Evolutionary conservation across 208 protist genomes (phyloP), one percentile per base, ranked within the genome.

Genomic region (Leishmania tropica): DNA sequence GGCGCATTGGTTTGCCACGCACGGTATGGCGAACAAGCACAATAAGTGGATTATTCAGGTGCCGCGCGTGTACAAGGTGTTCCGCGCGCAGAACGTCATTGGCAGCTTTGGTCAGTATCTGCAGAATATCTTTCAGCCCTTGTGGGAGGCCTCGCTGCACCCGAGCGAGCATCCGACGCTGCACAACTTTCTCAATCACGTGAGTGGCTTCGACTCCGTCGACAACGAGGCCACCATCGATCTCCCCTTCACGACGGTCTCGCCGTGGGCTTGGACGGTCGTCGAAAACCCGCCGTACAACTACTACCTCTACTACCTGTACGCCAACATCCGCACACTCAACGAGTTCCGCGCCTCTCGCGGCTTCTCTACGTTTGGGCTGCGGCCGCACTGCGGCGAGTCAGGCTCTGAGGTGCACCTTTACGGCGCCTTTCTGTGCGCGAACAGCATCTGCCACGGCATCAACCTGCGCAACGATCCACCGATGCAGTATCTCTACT

Each of bases 301-400:
- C 72, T 99, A 99, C 88, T 99, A 99, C 86, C 86, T 98, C 35
- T 99, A 99, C 90, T 99, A 99, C 87, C 93, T 99, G 64, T 99
- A 99, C 86, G 98, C 99, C 47, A 99, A 99, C 89, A 93, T 99
- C 53, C 85, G 94, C 76, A 95, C 96, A 28, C 94, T 99, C 17
- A 99, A 99, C 89, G 89, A 97, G 79, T 98, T 99, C 81, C 89
- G 99, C 71, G 86, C 88, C 21, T 92, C 88, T 31, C 92, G 93
- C 19, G 94, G 97, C 45, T 93, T 99, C 84, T 97, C 97, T 73
- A 99, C 97, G 7, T 99, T 99, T 81, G 79, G 88, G n/a, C 94
- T 99, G 28, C 96, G 99, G 31, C 99, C 99, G 40, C 99, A 99
- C 92, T 97, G 94, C 78, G 99, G 99, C 47, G 98, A 99, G 87